Evolutionary conservation across 768 basidiomycete genomes (phyloP), one percentile per base, ranked within the genome.

Genomic region (Austroboletus eburneus): DNA sequence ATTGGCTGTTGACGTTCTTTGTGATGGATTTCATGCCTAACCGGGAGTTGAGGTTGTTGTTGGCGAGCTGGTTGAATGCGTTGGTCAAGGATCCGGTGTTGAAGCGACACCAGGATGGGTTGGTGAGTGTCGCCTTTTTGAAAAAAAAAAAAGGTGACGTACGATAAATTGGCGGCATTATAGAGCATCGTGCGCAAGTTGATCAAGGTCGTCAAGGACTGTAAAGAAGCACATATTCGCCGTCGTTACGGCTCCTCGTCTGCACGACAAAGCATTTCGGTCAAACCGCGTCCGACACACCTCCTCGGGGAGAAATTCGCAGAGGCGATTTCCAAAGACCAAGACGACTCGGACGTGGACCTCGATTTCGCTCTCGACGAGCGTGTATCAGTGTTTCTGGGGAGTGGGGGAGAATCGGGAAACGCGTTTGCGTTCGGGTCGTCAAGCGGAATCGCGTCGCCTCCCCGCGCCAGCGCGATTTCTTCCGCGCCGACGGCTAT

Each of bases 1-100:
- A 91, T 59, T 96, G 93, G 92, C 64, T 95, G 37, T 69, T 91
- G 58, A 91, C 90, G 7, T 94, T 94, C 65, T 95, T 94, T 64
- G 77, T 76, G 41, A 85, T 89, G 52, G 92, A 96, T 62, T 95
- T 94, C 59, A 67, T 91, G 49, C 83, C 87, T 35, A 84, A 88
- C 66, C 77, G 81, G 48, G 87, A 87, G 56, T 66, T 95, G 58
- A 74, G 92, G 55, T 61, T 82, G 22, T 63, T 85, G 35, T 71
- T 93, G 39, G 80, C 89, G 16, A 74, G 77, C 39, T 94, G 90
- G 89, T 59, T 95, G 48, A 96, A 95, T 64, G 69, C 78, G n/a
- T 65, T 91, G 48, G 71, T 80, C 33, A 74, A 74, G 47, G 87
- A 91, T 68, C 83, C 84, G n/a, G 74, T 81, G 39, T 65, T 87